Conservation (phyloP, 345 rosid genomes). For the Hirschfeldia incana region DNA sequence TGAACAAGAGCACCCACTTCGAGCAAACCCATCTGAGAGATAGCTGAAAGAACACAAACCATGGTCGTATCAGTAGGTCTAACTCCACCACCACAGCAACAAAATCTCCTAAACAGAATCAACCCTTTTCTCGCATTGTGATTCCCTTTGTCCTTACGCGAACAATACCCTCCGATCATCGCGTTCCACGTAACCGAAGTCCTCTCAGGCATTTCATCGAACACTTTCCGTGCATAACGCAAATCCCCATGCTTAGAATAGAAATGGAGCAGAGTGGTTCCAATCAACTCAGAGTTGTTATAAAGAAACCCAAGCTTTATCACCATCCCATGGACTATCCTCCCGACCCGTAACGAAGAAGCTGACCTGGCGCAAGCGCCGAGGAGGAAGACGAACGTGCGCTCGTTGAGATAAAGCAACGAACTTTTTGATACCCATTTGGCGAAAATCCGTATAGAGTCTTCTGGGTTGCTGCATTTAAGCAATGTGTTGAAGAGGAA, state of each 20-base stretch:
- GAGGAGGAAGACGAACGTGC: constrained; percentile 51
- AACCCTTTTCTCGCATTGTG: constrained; percentile 43
- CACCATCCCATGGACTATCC: constrained; percentile 7
- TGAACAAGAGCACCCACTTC: constrained; percentile 54
- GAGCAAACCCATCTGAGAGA: constrained; percentile 52
- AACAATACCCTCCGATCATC: constrained; percentile 58
- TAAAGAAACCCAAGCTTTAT: constrained; percentile 44
- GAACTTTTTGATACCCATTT: constrained; percentile 42
- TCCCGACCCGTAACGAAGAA: constrained; percentile 46
- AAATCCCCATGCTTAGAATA: constrained; percentile 50
- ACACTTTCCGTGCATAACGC: constrained; percentile 49
- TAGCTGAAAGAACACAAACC: constrained; percentile 63
- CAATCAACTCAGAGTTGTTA: constrained; percentile 40
- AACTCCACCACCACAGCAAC: constrained; percentile 30
- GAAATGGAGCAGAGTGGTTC: constrained; percentile 59
- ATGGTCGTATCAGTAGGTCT: constrained; percentile 61
- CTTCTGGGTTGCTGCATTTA: constrained; percentile 52
- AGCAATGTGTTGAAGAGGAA: constrained; percentile 70
- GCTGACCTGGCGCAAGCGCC: constrained; percentile 66
- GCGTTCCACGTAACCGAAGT: constrained; percentile 63
- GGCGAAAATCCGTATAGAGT: constrained; percentile 49
- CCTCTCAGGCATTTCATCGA: constrained; percentile 62
- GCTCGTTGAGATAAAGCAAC: constrained; percentile 43
- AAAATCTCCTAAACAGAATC: constrained; percentile 46
- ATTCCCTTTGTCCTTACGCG: constrained; percentile 45